These are phyloP conservation scores for Endocarpon pusillum DNA, from an alignment of 495 filamentous ascomycete genomes.

Conservation along the genomic window DNA sequence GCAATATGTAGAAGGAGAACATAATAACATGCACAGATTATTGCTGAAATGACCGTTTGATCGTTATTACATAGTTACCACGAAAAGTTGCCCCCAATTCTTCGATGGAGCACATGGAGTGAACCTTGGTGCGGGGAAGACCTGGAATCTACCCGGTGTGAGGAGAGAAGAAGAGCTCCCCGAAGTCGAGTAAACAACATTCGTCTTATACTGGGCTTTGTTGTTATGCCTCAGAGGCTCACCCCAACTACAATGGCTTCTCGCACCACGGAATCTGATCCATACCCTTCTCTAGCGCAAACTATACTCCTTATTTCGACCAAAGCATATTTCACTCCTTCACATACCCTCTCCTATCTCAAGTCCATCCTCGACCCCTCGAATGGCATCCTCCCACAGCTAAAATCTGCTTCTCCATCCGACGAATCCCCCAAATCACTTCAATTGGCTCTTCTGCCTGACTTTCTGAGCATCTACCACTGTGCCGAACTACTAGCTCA, in stretches of 20 bases:
- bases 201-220: too few relatives aligned
- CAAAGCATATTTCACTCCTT: constrained; percentile 70
- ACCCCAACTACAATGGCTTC: background rate
- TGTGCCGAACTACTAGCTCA: constrained; percentile 29
- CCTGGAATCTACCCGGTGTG: too few relatives aligned
- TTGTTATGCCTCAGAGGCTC: background rate
- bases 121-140: too few relatives aligned
- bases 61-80: too few relatives aligned
- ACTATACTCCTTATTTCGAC: constrained; percentile 62
- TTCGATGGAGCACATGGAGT: too few relatives aligned
- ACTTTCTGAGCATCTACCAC: constrained; percentile 48
- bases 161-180: too few relatives aligned
- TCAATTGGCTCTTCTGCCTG: constrained; percentile 71
- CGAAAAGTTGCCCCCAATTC: too few relatives aligned
- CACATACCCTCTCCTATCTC: constrained; percentile 45
- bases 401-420: too few relatives aligned
- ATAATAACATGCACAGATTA: too few relatives aligned
- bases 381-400: constrained; percentile 21
- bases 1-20: too few relatives aligned
- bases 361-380: constrained; percentile 32
- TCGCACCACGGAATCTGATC: background rate
- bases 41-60: too few relatives aligned
- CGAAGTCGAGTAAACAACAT: too few relatives aligned
- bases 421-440: constrained; percentile 51
- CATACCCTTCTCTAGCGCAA: constrained; percentile 34